These are phyloP conservation scores for Agmasoma carcini DNA, from an alignment of 371 early-diverging fungal genomes.

Conservation along the genomic window DNA sequence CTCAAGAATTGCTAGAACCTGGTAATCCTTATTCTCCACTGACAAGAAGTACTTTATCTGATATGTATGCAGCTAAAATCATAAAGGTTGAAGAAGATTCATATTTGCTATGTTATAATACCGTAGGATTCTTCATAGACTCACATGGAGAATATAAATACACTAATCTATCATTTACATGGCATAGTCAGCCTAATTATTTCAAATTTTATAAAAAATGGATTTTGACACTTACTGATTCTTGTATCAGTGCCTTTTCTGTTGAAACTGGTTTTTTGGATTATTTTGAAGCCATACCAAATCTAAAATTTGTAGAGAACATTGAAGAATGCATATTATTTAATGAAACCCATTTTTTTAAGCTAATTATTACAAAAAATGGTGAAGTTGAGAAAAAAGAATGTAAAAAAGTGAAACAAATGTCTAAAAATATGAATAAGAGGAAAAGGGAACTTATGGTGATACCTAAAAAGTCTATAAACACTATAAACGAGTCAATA, in stretches of 20 bases:
- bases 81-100: slow-evolving; percentile 32
- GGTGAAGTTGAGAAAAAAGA: too few relatives aligned
- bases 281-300: slow-evolving; percentile 1
- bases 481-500: too few relatives aligned
- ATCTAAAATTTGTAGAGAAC: slow-evolving; percentile 20
- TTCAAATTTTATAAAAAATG: slow-evolving; percentile 22
- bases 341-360: too few relatives aligned
- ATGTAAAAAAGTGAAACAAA: too few relatives aligned
- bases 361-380: too few relatives aligned
- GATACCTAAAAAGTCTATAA: too few relatives aligned
- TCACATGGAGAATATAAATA: slow-evolving; percentile 33
- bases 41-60: slow-evolving; percentile 12
- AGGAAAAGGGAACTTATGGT: too few relatives aligned
- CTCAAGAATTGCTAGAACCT: slow-evolving; percentile 50
- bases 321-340: slow-evolving; percentile 3
- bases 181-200: slow-evolving; percentile 32
- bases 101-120: slow-evolving; percentile 45
- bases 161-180: slow-evolving; percentile 40
- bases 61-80: slow-evolving; percentile 29
- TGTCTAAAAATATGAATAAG: too few relatives aligned
- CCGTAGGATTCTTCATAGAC: slow-evolving; percentile 51
- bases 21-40: slow-evolving; percentile 37
- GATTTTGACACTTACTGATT: slow-evolving; percentile 10
- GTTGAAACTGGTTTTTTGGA: slow-evolving; percentile 16
- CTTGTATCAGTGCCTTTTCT: slow-evolving; percentile 17